A percentile compares a stretch with the other conserved stretches of the same genome.
Evolutionary conservation across 306 rosid genomes (phyloP).

Genomic region (cucumber (Cucumis sativus)): Cucumber_9930_V3 NC_026658.2:4270001-4270500

Average conservation of each 20-base stretch:
- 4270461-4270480: not conserved
- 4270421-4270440: not conserved
- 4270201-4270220: slow-evolving; percentile 3
- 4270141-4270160: slow-evolving; percentile 54
- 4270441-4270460: not conserved
- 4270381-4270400: not conserved
- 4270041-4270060: slow-evolving; percentile 24
- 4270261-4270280: not conserved
- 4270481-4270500: not conserved
- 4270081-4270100: slow-evolving; percentile 44
- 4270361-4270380: not conserved
- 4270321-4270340: no score
- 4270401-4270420: not conserved
- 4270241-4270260: not conserved
- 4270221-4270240: slow-evolving; percentile 20
- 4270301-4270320: no score
- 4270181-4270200: not conserved
- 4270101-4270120: slow-evolving; percentile 21
- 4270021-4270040: not conserved
- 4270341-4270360: no score
- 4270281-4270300: not conserved
- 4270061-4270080: slow-evolving; percentile 45
- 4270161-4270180: slow-evolving; percentile 17
- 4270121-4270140: slow-evolving; percentile 48
- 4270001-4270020: no score